Conservation (phyloP, 2,329 filamentous ascomycete species). For the Talaromyces sp. region DNA sequence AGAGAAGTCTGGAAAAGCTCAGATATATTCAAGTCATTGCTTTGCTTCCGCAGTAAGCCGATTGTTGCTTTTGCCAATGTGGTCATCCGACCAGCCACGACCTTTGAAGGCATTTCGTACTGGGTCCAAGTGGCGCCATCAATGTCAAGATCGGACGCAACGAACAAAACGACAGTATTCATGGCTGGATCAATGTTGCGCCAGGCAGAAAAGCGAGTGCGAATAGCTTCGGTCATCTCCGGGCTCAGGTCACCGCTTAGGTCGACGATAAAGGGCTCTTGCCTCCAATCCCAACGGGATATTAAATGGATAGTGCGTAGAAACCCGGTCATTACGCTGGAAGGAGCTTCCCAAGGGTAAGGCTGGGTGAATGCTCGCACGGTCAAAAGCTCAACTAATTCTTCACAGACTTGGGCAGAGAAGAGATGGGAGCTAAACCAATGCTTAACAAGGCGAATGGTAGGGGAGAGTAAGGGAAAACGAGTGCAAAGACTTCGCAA, state of each 20-base stretch:
- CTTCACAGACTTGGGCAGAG: constrained; percentile 71
- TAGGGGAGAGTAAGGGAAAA: constrained; percentile 75
- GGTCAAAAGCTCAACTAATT: constrained; percentile 82
- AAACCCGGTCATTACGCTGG: constrained; percentile 77
- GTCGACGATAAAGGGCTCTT: constrained; percentile 80
- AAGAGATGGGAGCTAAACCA: constrained; percentile 90
- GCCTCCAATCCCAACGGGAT: constrained; percentile 88
- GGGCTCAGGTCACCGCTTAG: constrained; percentile 64
- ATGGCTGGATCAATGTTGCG: constrained; percentile 84
- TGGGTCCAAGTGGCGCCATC: constrained; percentile 83
- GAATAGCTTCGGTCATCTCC: constrained; percentile 64
- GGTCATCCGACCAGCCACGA: constrained; percentile 82
- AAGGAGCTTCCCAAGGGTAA: constrained; percentile 77
- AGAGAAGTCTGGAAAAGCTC: constrained; percentile 73
- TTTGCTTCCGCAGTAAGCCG: constrained; percentile 60
- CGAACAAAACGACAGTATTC: constrained; percentile 80
- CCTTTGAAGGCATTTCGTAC: constrained; percentile 69
- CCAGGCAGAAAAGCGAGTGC: constrained; percentile 78
- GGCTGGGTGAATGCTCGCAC: constrained; percentile 78
- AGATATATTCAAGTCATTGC: constrained; percentile 57
- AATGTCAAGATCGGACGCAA: constrained; percentile 75
- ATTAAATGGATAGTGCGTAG: constrained; percentile 78
- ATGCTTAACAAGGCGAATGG: constrained; percentile 81
- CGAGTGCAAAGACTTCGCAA: constrained; percentile 79
- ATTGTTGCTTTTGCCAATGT: constrained; percentile 76